These are phyloP conservation scores for Elaphomyces granulatus DNA, from an alignment of 495 filamentous ascomycete species.

Conservation along the genomic window DNA sequence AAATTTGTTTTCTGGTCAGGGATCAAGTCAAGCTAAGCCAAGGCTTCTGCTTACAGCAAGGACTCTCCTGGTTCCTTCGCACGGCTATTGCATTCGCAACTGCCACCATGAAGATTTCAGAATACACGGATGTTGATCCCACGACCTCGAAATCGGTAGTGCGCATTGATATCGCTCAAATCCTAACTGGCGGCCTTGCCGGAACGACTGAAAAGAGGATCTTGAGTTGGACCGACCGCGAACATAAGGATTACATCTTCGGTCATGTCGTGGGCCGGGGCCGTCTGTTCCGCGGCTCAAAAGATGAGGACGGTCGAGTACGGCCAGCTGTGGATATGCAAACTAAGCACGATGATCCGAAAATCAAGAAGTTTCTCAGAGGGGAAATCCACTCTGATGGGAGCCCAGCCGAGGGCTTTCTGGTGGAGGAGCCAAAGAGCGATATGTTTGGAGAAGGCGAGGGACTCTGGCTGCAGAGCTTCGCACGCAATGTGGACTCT, in stretches of 20 bases:
- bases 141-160: constrained; percentile 26
- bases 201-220: constrained; percentile 57
- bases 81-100: constrained; percentile 59
- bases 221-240: constrained; percentile 54
- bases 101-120: constrained; percentile 52
- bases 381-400: constrained; percentile 29
- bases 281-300: constrained; percentile 33
- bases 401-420: constrained; percentile 20
- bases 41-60: constrained; percentile 39
- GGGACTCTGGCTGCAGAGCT: constrained; percentile 32
- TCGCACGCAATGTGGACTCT: constrained; percentile 25
- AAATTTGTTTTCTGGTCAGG: neutral
- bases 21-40: constrained; percentile 2
- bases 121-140: constrained; percentile 39
- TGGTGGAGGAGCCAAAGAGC: constrained; percentile 17
- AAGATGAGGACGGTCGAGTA: constrained; percentile 22
- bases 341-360: constrained; percentile 23
- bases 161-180: constrained; percentile 74
- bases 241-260: constrained; percentile 71
- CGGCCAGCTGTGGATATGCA: constrained; percentile 21
- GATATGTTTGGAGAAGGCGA: constrained; percentile 25
- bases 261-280: constrained; percentile 51
- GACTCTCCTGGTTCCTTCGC: constrained; percentile 69
- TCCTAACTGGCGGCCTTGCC: constrained; percentile 57
- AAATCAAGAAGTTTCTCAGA: constrained; percentile 32